Evolutionary conservation across 192 early-diverging fungal species (phyloP), one percentile per base, ranked within the genome.

Genomic region (Geosiphon pyriformis): DNA sequence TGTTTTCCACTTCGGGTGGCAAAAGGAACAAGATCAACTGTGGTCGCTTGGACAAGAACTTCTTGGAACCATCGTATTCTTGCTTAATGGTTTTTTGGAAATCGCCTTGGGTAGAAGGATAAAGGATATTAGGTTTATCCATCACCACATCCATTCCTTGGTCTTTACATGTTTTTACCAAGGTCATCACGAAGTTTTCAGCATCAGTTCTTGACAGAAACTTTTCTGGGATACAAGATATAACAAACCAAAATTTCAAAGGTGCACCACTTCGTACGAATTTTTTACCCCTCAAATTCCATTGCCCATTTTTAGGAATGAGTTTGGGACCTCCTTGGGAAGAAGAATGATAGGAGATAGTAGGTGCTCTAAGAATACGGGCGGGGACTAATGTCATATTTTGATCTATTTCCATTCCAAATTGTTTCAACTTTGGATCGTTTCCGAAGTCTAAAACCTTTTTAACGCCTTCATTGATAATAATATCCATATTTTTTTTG

Each of bases 1-100:
- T 98, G 95, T 7, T 93, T 52, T 88, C 82, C 61, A 85, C 89
- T 33, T 89, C 93, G 72, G 85, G 87, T 31, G 89, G 89, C 57
- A 97, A 72, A 52, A 97, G 73, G 67, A 92, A 91, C 6, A 95
- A 69, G 47, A 97, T 74, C n/a, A 97, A 63, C 72, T 97, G 91
- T 3, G 93, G 90, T 10, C 83, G 65, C 22, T 76, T 78, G 51
- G 82, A 74, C 53, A 82, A 84, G 4, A 80, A 78, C 60, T 84
- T 81, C 18, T 80, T 80, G 32, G 91, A 89, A 10, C 77, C 73
- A 70, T 88, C 77, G 79, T 86, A 92, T 1, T 87, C 87, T 47
- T 86, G 78, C 61, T 80, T 79, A 67, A 98, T 74, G 22, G 82
- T 83, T 49, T 77, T 79, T 54, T 87, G 80, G 54, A 93, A 22